Evolutionary conservation across 345 rosid genomes (phyloP), one percentile per base, ranked within the genome.

Genomic region (Aquilaria sinensis): DNA sequence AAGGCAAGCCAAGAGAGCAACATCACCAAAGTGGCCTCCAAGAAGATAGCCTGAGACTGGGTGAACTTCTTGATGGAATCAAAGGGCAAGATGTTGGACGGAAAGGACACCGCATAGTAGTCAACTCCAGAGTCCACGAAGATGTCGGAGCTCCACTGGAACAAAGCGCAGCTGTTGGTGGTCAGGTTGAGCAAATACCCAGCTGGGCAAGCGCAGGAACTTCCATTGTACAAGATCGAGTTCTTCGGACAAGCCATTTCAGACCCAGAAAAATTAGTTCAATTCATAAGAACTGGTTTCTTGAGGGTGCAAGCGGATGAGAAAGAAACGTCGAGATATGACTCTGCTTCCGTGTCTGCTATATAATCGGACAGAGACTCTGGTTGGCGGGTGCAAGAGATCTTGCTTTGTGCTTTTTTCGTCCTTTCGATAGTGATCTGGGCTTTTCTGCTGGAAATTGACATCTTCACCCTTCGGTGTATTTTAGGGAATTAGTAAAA

Each of bases 1-100:
- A 86, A 82, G 5, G 74, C 0, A 14, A 94, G 75, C 99, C 99
- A 94, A 6, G 82, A 79, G 31, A 90, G 69, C 73, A 94, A 59
- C 83, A 90, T 62, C 12, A 83, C 76, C 1, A 78, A 69, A 47
- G 97, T 94, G 15, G 95, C 97, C 81, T 94, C 99, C 62, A 94
- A 61, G 83, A 94, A 94, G 5, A 94, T 78, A 10, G 96, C 99
- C 72, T 94, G 96, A 5, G 99, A 94, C 68, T 88, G 92, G 53
- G 89, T 86, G 69, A 90, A 81, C 82, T 81, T 86, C 68, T 72
- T 80, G 65, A 94, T 82, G 4, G 86, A 73, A 16, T 94, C 96
- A 68, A 90, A 94, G 1, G 86, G 70, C 62, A 94, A 82, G 10
- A 94, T 57, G 6, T 87, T 77, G 62, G 75, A 86, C 1, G 92